Evolutionary conservation across 202 grass and related monocot genomes (phyloP), one percentile per base, ranked within the genome.

Genomic region (Panicum hallii): DNA sequence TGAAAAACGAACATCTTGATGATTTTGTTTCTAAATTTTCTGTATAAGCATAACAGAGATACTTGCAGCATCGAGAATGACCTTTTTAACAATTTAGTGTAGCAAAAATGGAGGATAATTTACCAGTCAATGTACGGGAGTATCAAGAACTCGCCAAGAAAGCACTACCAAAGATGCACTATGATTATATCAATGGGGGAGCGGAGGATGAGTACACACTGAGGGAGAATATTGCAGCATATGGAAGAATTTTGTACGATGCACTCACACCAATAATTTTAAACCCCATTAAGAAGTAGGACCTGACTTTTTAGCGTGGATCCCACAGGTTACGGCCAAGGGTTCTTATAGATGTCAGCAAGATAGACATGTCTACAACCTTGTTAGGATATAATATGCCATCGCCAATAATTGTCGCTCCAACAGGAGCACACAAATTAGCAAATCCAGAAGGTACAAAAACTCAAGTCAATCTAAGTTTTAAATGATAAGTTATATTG

Each of bases 271-370:
- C 4, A 42, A 11, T 70, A 40, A 6, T 70, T 74, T 57, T 46
- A 17, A 53, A 45, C 62, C 13, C 56, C 42, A 49, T 63, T 7
- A 54, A 64, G 19, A 56, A 17, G 40, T 64, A 57, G 44, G 6
- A 15, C 19, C 57, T 55, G 4, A 75, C 66, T 50, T 69, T 63
- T 70, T 22, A 20, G 22, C 50, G 11, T 68, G 12, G 19, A 64
- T 77, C 62, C 36, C 58, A 48, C 90, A 96, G 96, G 87, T 99
- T 99, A 86, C 80, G 88, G 38, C 96, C 96, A 17, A 86, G 93
- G 40, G 67, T 99, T 70, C 96, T 99, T 80, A 64, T 96, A 79
- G 96, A 99, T 87, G 93, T 96, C 22, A 94, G 88, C 47, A 96
- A 88, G 41, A 91, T 96, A 89, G 73, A 94, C 73, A 94, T 94